Percentiles rank a stretch among this genome's conserved stretches.
Evolutionary conservation across 2,329 filamentous ascomycete genomes (phyloP).

Genomic region (Cadophora gregata): DNA sequence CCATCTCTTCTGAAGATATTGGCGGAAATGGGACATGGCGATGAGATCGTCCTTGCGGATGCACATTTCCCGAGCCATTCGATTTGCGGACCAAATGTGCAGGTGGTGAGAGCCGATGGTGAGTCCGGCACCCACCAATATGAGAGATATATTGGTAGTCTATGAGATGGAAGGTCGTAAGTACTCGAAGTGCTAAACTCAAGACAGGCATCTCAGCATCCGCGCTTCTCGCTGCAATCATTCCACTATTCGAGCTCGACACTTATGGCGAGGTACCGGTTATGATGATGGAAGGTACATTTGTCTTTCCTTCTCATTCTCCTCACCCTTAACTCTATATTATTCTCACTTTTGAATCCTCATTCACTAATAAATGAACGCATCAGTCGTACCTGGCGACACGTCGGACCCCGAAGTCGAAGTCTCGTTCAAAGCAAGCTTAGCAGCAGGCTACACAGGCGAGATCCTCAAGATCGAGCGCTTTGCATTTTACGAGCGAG

Average conservation of each 20-base stretch:
- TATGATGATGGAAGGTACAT: constrained; percentile 11
- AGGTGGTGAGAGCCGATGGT: constrained; percentile 15
- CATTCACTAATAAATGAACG: not conserved
- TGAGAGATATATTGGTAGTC: too few relatives aligned
- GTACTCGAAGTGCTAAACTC: not conserved
- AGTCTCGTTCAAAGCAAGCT: not conserved
- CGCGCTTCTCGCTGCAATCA: constrained; percentile 16
- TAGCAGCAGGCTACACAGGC: not conserved
- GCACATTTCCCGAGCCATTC: constrained; percentile 19
- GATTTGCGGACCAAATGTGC: constrained; percentile 10
- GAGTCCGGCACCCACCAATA: not conserved
- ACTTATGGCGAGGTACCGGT: constrained; percentile 14
- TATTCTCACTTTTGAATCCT: not conserved
- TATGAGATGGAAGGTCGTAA: too few relatives aligned
- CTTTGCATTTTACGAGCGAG: constrained; percentile 15
- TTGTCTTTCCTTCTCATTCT: not conserved
- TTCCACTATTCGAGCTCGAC: constrained; percentile 14
- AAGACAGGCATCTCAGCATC: constrained; percentile 12
- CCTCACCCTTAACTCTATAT: not conserved
- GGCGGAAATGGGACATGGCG: constrained; percentile 16
- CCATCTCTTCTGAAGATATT: constrained; percentile 18
- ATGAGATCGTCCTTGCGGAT: constrained; percentile 16
- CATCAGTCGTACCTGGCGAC: constrained; percentile 12
- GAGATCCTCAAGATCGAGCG: constrained; percentile 15
- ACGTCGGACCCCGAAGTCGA: constrained; percentile 1